Evolutionary conservation across 768 basidiomycete genomes (phyloP).

Genomic region (Strobilomyces echinocephalus): DNA sequence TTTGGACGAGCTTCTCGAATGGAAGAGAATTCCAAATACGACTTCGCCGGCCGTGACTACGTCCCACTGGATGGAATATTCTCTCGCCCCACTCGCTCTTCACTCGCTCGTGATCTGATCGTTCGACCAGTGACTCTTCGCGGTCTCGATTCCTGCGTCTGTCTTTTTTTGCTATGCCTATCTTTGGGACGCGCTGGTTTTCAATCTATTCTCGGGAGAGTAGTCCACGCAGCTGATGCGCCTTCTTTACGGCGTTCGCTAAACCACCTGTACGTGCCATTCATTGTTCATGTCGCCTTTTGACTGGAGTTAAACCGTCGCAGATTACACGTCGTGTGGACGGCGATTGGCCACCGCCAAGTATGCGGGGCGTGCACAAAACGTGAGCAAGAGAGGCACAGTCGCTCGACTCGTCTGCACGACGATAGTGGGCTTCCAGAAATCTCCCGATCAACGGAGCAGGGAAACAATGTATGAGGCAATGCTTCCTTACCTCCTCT

Average conservation of each 20-base stretch:
- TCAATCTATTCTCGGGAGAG: conserved; percentile 13
- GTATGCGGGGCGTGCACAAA: conserved; percentile 6
- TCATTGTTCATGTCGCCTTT: conserved; percentile 16
- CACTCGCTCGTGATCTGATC: conserved; percentile 14
- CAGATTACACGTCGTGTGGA: conserved; percentile 9
- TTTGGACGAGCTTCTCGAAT: conserved; percentile 28
- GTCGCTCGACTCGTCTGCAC: conserved; percentile 5
- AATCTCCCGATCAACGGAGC: conserved; percentile 20
- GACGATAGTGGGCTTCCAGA: conserved; percentile 7
- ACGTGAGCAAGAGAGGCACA: conserved; percentile 14
- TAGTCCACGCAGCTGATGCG: conserved; percentile 32
- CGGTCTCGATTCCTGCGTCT: neutral
- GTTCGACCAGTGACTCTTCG: conserved; percentile 3
- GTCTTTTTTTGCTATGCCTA: conserved; percentile 16
- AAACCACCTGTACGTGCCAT: conserved; percentile 1
- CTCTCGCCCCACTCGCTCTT: conserved; percentile 11
- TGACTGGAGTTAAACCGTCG: conserved; percentile 10
- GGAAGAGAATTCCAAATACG: conserved; percentile 24
- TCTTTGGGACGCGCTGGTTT: conserved; percentile 12
- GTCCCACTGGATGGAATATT: conserved; percentile 16
- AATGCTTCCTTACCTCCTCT: conserved; percentile 11
- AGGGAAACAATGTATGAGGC: conserved; percentile 5
- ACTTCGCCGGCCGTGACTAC: conserved; percentile 11
- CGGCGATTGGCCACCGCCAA: conserved; percentile 12
- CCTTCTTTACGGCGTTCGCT: conserved; percentile 27